Conservation (phyloP, 371 early-diverging fungal species). For the Mortierella sp. region DNA sequence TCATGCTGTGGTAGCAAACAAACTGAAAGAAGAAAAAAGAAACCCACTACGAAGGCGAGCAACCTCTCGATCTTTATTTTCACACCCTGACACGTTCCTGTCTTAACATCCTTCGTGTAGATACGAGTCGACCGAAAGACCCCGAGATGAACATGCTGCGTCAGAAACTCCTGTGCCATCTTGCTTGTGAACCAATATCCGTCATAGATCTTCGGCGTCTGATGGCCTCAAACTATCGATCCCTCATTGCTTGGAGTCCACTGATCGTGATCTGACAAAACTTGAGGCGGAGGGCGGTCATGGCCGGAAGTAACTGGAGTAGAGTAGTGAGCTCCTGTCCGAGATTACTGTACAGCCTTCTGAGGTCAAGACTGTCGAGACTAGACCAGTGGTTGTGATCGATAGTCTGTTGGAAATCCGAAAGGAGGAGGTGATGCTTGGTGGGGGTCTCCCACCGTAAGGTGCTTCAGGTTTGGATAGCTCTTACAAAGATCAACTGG, state of each 20-base stretch:
- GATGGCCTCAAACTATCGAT: background rate
- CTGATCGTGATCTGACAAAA: background rate
- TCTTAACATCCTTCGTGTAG: background rate
- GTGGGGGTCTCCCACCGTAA: background rate
- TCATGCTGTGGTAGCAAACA: too few relatives aligned
- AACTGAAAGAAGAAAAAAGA: too few relatives aligned
- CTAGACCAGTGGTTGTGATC: background rate
- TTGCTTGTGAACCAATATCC: background rate
- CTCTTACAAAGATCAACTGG: background rate
- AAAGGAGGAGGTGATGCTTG: background rate
- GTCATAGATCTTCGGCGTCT: background rate
- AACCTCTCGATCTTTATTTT: too few relatives aligned
- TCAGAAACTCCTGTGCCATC: background rate
- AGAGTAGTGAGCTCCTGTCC: background rate
- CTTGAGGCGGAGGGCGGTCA: background rate
- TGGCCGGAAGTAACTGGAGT: background rate
- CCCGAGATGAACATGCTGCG: background rate
- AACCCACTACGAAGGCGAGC: too few relatives aligned
- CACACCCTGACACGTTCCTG: too few relatives aligned
- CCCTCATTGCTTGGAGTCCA: background rate
- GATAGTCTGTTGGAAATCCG: background rate
- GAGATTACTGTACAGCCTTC: background rate
- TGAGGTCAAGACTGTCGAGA: background rate
- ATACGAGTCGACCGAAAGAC: conserved; percentile 1
- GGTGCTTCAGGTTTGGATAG: background rate